Evolutionary conservation across 2,329 filamentous ascomycete genomes (phyloP), one percentile per base, ranked within the genome.

Genomic region (Claviceps sp.): DNA sequence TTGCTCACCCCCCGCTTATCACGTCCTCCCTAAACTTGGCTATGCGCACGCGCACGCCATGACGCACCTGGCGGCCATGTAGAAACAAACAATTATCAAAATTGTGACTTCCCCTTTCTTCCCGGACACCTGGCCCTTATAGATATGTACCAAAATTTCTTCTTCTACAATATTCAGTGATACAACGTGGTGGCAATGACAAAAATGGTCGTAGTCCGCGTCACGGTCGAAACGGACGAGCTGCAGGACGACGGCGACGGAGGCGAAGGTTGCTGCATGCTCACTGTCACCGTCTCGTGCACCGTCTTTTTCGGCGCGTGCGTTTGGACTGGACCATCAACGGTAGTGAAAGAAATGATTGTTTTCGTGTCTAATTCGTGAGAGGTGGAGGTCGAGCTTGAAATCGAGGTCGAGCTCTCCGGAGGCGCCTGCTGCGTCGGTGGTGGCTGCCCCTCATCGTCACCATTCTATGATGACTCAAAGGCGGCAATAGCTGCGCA

Each of bases 401-500:
- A 34, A 11, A 11, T 34, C 9, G 29, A 29, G 29, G 3, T 11
- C 38, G 13, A n/a, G 29, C 42, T 43, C 22, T 44, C 17, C 14
- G 13, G 26, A 23, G 47, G 37, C 14, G 16, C 22, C 5, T 44
- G 22, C 13, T 26, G 42, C 17, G 48, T 34, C 13, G 43, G 42
- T 7, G 39, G 42, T n/a, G 37, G 47, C 50, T 45, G 44, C 44
- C 39, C 52, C 13, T 53, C n/a, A 42, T 50, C 6, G 14, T 51
- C 54, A 54, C 37, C 57, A 9, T 53, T 50, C 56, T 60, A 60
- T 44, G 58, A 60, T 51, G 59, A 52, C 48, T 55, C 55, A 62
- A 81, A 82, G 48, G 72, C 59, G 26, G 78, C 77, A 53, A 85
- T 66, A 26, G 79, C 78, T 4, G 78, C 79, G 58, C 80, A 83